A percentile compares a stretch with the other conserved stretches of the same genome.
Evolutionary conservation across 129 eudicot species (phyloP).

Genomic region (Silybum marianum): DNA sequence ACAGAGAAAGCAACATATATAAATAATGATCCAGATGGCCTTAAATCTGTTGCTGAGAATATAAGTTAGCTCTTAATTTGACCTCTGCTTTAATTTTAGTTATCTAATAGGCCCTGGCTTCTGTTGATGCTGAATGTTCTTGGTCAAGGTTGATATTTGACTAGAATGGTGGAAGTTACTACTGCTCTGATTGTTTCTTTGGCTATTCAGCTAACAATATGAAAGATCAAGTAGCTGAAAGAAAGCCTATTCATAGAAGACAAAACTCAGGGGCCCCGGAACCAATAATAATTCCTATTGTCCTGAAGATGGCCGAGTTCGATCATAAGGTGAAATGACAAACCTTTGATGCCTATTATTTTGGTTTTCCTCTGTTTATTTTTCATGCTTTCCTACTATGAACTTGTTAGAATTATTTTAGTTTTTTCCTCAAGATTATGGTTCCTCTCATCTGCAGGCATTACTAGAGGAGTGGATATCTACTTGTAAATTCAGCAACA

Average conservation of each 20-base stretch:
- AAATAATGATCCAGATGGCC: slow-evolving; percentile 31
- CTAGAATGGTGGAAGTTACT: not conserved
- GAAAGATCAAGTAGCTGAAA: slow-evolving; percentile 38
- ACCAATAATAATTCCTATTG: slow-evolving; percentile 70
- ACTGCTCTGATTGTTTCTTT: not conserved
- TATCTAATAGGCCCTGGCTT: not conserved
- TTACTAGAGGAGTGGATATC: slow-evolving; percentile 81
- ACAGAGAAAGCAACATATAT: slow-evolving; percentile 20
- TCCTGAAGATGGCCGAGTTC: slow-evolving; percentile 75
- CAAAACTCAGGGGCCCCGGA: slow-evolving; percentile 57
- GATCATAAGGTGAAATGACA: slow-evolving; percentile 62
- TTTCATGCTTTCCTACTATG: not conserved
- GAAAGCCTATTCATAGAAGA: slow-evolving; percentile 30
- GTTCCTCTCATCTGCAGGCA: slow-evolving; percentile 44
- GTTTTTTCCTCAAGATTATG: not conserved
- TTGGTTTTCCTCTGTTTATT: too few species aligned
- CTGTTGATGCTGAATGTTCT: not conserved
- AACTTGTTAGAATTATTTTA: too few species aligned
- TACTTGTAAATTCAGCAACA: slow-evolving; percentile 50
- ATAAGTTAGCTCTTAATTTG: not conserved
- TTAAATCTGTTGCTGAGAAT: slow-evolving; percentile 37
- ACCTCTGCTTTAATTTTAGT: not conserved
- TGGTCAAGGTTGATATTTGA: not conserved
- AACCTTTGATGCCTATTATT: not conserved
- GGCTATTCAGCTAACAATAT: slow-evolving; percentile 37